Percentiles rank a stretch among this genome's conserved stretches.
Evolutionary conservation across 1,139 yeast genomes (phyloP).

Genomic region (Blastobotrys buckinghamii): DNA sequence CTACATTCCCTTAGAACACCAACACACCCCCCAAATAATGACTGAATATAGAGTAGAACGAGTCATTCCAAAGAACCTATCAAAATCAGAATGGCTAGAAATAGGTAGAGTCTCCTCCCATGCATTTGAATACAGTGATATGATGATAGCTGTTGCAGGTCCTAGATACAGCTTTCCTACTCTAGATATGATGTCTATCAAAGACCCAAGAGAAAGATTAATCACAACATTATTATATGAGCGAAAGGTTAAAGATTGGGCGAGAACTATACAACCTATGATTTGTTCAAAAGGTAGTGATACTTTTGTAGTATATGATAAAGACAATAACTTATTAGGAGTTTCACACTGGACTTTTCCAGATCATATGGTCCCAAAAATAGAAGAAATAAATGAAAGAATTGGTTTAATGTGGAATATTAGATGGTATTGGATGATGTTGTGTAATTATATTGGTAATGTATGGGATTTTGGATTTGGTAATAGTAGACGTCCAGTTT

Average conservation of each 20-base stretch:
- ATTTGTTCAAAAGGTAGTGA: not conserved
- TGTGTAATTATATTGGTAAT: not conserved
- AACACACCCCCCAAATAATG: too few relatives aligned
- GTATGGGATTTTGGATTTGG: not conserved
- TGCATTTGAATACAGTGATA: constrained; percentile 5
- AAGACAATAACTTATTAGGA: constrained; percentile 3
- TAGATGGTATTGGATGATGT: not conserved
- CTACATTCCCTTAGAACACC: too few relatives aligned
- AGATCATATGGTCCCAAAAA: constrained; percentile 9
- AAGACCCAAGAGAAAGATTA: constrained; percentile 8
- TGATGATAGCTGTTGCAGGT: constrained; percentile 4
- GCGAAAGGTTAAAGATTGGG: constrained; percentile 3
- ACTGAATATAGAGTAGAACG: not conserved
- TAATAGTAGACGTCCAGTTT: not conserved
- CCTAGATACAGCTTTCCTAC: constrained; percentile 1
- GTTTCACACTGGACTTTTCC: constrained; percentile 12
- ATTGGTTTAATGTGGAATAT: constrained; percentile 7
- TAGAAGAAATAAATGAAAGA: constrained; percentile 9
- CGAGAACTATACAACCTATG: not conserved
- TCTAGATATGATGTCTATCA: not conserved
- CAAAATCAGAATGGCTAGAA: not conserved
- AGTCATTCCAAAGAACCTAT: not conserved
- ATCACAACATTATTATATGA: not conserved
- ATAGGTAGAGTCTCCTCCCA: constrained; percentile 4
- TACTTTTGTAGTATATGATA: not conserved